phyloP scores from a whole-genome alignment of 2,329 filamentous ascomycete genomes.

The Pseudogymnoascus destructans region DNA sequence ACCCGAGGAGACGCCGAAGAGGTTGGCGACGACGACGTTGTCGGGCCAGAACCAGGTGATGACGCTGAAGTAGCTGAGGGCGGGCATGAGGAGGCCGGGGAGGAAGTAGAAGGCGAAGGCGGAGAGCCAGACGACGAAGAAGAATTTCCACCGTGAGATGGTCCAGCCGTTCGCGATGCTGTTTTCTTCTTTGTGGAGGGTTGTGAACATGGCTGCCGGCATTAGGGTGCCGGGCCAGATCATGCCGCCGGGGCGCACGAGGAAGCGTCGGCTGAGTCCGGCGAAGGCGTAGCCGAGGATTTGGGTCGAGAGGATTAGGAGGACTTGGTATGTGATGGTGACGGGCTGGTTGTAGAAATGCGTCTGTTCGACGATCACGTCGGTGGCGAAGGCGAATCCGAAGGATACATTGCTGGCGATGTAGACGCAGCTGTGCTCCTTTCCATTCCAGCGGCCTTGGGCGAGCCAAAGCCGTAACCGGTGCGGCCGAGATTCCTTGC shows the following conservation, averaged over 20 bases:
- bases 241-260: slow-evolving; percentile 78
- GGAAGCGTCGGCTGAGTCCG: slow-evolving; percentile 64
- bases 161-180: slow-evolving; percentile 70
- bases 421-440: slow-evolving; percentile 79
- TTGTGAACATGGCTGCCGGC: slow-evolving; percentile 81
- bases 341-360: slow-evolving; percentile 78
- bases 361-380: slow-evolving; percentile 82
- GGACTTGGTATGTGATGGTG: slow-evolving; percentile 62
- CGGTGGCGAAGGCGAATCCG: slow-evolving; percentile 78
- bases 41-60: slow-evolving; percentile 80
- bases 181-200: slow-evolving; percentile 74
- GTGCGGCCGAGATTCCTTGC: slow-evolving; percentile 9
- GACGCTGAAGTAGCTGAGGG: slow-evolving; percentile 78
- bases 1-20: slow-evolving; percentile 77
- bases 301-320: slow-evolving; percentile 76
- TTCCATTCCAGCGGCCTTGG: slow-evolving; percentile 75
- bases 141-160: slow-evolving; percentile 74
- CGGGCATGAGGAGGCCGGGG: slow-evolving; percentile 69
- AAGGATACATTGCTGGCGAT: slow-evolving; percentile 85
- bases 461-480: slow-evolving; percentile 59
- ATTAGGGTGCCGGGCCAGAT: slow-evolving; percentile 84
- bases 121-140: slow-evolving; percentile 56
- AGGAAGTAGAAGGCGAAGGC: slow-evolving; percentile 77
- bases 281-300: slow-evolving; percentile 80
- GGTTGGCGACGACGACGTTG: slow-evolving; percentile 72